Percentiles rank a stretch among this genome's conserved stretches.
Conservation (phyloP, 805 yeast species). For the Nakazawaea laoshanensis region DNA sequence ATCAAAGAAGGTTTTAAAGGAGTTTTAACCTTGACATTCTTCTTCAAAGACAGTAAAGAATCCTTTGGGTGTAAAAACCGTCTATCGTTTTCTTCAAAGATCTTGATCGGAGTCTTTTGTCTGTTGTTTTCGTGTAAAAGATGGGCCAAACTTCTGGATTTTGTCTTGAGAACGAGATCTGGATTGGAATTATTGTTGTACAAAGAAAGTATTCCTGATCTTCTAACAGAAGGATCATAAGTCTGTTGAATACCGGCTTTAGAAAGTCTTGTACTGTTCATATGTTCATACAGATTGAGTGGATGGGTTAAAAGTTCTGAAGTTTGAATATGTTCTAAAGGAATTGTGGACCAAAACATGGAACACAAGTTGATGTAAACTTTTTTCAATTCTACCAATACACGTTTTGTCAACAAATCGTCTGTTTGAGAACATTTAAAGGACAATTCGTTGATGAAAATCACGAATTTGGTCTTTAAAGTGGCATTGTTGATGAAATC, state of each 20-base stretch:
- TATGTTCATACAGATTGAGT: constrained; percentile 18
- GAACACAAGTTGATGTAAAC: constrained; percentile 21
- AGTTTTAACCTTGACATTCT: constrained; percentile 1
- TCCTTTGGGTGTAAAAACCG: constrained; percentile 24
- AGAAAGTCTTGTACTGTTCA: constrained; percentile 25
- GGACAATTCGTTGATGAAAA: constrained; percentile 30
- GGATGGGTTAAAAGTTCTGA: constrained; percentile 15
- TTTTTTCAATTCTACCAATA: constrained; percentile 24
- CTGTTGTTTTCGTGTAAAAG: constrained; percentile 9
- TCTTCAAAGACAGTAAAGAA: constrained; percentile 21
- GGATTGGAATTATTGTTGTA: constrained; percentile 19
- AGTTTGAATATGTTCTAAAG: constrained; percentile 15
- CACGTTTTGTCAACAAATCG: constrained; percentile 11
- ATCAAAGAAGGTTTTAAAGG: constrained; percentile 11
- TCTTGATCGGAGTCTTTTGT: constrained; percentile 5
- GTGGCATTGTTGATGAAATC: constrained; percentile 58
- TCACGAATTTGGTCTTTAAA: constrained; percentile 35
- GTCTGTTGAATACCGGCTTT: constrained; percentile 27
- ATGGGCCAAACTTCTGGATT: constrained; percentile 3
- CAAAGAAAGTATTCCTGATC: constrained; percentile 29
- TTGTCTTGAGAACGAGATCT: constrained; percentile 15
- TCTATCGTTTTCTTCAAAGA: constrained; percentile 12
- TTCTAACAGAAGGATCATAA: constrained; percentile 29
- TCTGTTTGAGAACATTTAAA: neutral
- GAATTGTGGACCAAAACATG: constrained; percentile 22